Evolutionary conservation across 768 basidiomycete species (phyloP), one percentile per base, ranked within the genome.

Genomic region (Amanita thiersii): DNA sequence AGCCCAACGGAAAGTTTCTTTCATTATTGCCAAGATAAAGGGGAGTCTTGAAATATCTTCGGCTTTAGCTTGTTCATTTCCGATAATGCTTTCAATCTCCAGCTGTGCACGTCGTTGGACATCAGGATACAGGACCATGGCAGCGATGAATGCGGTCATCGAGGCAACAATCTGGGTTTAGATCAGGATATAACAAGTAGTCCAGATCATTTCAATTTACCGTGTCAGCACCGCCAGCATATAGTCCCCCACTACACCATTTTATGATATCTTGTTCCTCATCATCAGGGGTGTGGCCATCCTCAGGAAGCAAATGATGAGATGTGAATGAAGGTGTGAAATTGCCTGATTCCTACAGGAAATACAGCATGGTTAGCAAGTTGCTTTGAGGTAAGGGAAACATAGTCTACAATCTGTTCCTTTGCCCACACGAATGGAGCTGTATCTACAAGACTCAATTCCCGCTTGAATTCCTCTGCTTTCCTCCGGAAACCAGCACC

Each of bases 191-290:
- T 8, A 19, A n/a, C 11, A 32, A 7, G 30, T 14, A 9, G 19
- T 12, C 4, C 12, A 15, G 17, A 35, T 39, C 8, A 8, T 29
- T 8, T 35, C 17, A 21, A 26, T 29, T 37, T 21, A 66, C 62
- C 7, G 66, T 67, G 43, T 67, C 66, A 21, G 59, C 58, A n/a
- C 65, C 65, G 12, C 59, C 66, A 18, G 57, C 47, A 40, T 58
- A 64, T 10, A 63, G 43, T 4, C 54, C 55, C 4, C 54, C 51
- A 20, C 52, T 48, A 4, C 50, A 52, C 56, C 55, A 59, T 45
- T 50, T 59, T 32, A 63, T 44, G 20, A 55, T 39, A 20, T 59
- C 52, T 12, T 53, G 47, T n/a, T 52, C 49, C 31, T 56, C 54
- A 15, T 46, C 35, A 7, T 53, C 55, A 10, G 52, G 32, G 4